Percentiles rank a stretch among this genome's conserved stretches.
Evolutionary conservation across 2,329 filamentous ascomycete species (phyloP).

Genomic region (Domatiomyces globalis): DNA sequence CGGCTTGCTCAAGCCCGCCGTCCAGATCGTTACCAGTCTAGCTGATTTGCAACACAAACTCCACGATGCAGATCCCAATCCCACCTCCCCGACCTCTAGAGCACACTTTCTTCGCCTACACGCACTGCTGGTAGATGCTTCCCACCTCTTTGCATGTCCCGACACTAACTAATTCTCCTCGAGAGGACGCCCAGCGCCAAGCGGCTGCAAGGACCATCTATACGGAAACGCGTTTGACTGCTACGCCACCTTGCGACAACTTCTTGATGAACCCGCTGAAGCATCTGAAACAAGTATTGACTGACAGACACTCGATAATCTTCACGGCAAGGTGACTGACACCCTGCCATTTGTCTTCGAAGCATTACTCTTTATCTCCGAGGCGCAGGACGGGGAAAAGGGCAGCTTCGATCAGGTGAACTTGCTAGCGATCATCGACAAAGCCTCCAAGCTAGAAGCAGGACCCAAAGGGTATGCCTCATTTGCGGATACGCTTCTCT

Average conservation of each 20-base stretch:
- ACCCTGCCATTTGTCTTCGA: constrained; percentile 16
- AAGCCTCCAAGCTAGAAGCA: constrained; percentile 15
- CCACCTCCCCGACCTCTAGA: constrained; percentile 18
- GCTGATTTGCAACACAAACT: constrained; percentile 39
- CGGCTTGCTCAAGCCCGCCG: constrained; percentile 42
- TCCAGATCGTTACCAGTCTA: constrained; percentile 49
- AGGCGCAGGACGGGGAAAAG: neutral
- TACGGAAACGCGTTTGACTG: constrained; percentile 11
- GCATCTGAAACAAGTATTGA: neutral
- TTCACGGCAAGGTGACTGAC: constrained; percentile 5
- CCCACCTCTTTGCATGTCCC: neutral
- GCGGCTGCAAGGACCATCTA: constrained; percentile 1
- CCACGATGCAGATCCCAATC: constrained; percentile 6
- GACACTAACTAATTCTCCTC: constrained; percentile 2
- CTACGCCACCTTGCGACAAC: constrained; percentile 3
- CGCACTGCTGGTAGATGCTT: constrained; percentile 46
- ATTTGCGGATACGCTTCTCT: constrained; percentile 52
- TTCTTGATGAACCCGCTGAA: constrained; percentile 1
- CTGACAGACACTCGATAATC: neutral
- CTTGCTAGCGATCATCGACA: constrained; percentile 38
- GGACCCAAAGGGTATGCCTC: constrained; percentile 41
- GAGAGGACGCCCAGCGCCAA: neutral
- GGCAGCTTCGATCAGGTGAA: constrained; percentile 38
- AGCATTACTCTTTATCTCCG: constrained; percentile 11
- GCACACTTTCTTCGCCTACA: constrained; percentile 50